Conservation (phyloP, 345 rosid genomes). For the Carallia brachiata region DNA sequence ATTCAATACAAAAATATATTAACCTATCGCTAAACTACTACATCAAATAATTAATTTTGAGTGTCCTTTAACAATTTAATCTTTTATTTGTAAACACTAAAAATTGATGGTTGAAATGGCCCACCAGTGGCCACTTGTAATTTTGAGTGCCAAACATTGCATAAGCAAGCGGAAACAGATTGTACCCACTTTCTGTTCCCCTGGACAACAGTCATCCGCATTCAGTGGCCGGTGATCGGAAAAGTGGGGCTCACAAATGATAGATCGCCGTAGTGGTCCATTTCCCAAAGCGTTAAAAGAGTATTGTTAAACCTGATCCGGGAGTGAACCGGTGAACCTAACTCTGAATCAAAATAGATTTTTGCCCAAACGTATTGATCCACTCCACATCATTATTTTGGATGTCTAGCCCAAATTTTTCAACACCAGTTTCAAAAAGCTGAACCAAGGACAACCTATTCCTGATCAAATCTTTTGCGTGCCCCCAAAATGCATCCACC, state of each 20-base stretch:
- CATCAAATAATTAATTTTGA: too few relatives aligned
- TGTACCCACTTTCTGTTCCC: neutral
- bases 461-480: slow-evolving; percentile 14
- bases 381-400: too few relatives aligned
- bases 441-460: neutral
- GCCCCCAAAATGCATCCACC: neutral
- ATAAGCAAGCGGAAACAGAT: neutral
- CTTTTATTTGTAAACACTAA: too few relatives aligned
- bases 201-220: neutral
- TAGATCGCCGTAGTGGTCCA: neutral
- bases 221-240: neutral
- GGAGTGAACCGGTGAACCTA: too few relatives aligned
- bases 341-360: too few relatives aligned
- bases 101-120: too few relatives aligned
- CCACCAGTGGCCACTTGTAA: neutral
- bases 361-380: too few relatives aligned
- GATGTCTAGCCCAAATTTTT: too few relatives aligned
- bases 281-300: neutral
- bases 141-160: neutral
- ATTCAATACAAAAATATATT: too few relatives aligned
- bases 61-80: too few relatives aligned
- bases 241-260: neutral
- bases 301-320: too few relatives aligned
- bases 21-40: too few relatives aligned
- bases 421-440: neutral